Conservation (phyloP, 78 protist genomes). For the Andalucia godoyi region DNA sequence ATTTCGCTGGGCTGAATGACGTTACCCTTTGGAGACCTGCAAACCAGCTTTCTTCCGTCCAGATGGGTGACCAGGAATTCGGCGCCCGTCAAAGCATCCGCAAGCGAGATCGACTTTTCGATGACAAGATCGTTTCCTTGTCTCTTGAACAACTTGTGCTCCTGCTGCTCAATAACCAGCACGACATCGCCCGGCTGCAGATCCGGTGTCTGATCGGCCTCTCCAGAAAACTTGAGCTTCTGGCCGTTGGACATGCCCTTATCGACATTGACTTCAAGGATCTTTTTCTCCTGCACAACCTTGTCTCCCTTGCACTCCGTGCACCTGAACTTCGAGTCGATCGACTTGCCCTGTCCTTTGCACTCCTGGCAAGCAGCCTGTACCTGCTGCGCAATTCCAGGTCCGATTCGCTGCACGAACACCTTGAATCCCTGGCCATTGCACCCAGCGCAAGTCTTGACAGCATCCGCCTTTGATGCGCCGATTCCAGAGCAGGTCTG, state of each 20-base stretch:
- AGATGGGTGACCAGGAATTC: slow-evolving; percentile 61
- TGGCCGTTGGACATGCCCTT: slow-evolving; percentile 79
- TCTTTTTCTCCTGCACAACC: slow-evolving; percentile 56
- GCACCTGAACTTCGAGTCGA: slow-evolving; percentile 67
- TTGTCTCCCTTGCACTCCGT: slow-evolving; percentile 65
- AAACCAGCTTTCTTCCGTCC: slow-evolving; percentile 70
- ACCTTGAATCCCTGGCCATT: slow-evolving; percentile 63
- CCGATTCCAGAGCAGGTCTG: slow-evolving; percentile 55
- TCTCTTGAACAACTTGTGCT: slow-evolving; percentile 72
- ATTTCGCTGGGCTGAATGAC: slow-evolving; percentile 55
- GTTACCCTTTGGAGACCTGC: slow-evolving; percentile 46
- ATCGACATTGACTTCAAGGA: slow-evolving; percentile 81
- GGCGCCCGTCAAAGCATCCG: slow-evolving; percentile 89
- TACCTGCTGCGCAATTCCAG: slow-evolving; percentile 81
- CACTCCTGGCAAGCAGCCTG: slow-evolving; percentile 61
- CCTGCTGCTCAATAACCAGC: slow-evolving; percentile 68
- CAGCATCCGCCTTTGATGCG: slow-evolving; percentile 9
- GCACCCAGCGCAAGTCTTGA: slow-evolving; percentile 61
- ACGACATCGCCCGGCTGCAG: slow-evolving; percentile 82
- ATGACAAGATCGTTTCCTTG: slow-evolving; percentile 75
- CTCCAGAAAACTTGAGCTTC: slow-evolving; percentile 79
- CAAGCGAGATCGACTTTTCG: slow-evolving; percentile 27
- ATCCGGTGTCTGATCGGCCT: slow-evolving; percentile 83
- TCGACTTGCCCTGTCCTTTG: slow-evolving; percentile 67
- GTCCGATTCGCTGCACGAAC: slow-evolving; percentile 63